Evolutionary conservation across 2,329 filamentous ascomycete species (phyloP), one percentile per base, ranked within the genome.

Genomic region (Fusarium sp.): DNA sequence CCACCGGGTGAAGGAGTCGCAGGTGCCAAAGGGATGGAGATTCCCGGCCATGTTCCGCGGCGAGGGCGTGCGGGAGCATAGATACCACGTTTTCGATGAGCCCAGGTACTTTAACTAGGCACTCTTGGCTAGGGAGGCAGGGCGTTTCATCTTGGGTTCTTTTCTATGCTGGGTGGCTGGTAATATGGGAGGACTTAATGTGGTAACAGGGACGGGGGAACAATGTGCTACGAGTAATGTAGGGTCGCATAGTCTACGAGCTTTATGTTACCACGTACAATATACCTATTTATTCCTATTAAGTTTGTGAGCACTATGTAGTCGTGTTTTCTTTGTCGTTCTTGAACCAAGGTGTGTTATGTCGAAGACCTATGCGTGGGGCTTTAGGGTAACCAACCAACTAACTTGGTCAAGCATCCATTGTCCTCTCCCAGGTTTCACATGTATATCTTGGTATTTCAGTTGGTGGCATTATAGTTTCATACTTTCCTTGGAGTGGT

Each of bases 1-100:
- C 67, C 83, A 81, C 27, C 85, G 87, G 34, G 86, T 95, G 7
- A 83, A 88, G 3, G 97, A 98, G 84, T 86, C 89, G 0, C 88
- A 95, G 71, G 91, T 98, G 3, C 92, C 94, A 0, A 87, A 90
- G 71, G 95, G 94, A 16, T 91, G 92, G 85, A 89, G 93, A 69
- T 99, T 98, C 88, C 97, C 97, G 1, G 88, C 88, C 16, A 81
- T 97, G 82, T 98, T 99, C 85, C 91, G 90, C 75, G 96, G 95
- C 0, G 84, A 95, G 74, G 97, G 97, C 56, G 94, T 98, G 6
- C 88, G 97, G 69, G 97, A 94, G 6, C 97, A 99, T 84, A 86
- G 88, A 70, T 99, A 98, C 83, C 97, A 99, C 83, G 97, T 98
- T 34, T 98, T 99, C 84, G 89, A 98, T 77, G 94, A 97, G 85